These are phyloP conservation scores for Xylariaceae sp. DNA, from an alignment of 2,329 filamentous ascomycete genomes.

Conservation along the genomic window DNA sequence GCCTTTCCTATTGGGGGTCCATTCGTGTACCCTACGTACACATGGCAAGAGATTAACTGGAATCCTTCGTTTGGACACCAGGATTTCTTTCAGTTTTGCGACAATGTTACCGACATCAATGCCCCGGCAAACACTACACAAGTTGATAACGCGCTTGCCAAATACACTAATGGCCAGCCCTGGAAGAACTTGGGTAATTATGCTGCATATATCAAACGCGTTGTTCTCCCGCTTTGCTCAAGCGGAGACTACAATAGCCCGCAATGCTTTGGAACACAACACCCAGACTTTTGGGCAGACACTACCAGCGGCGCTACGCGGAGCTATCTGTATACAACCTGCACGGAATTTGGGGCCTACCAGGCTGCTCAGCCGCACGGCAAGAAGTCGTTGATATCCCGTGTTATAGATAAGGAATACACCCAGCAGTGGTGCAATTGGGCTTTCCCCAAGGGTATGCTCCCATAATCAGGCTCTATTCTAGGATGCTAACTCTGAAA, in stretches of 20 bases:
- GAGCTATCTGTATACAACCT: conserved; percentile 58
- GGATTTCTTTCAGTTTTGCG: conserved; percentile 60
- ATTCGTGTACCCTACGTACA: conserved; percentile 54
- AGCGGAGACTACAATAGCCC: conserved; percentile 47
- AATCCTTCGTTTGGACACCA: conserved; percentile 43
- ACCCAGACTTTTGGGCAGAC: conserved; percentile 51
- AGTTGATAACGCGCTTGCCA: conserved; percentile 52
- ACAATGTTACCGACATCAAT: conserved; percentile 54
- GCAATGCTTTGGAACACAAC: conserved; percentile 50
- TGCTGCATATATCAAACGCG: conserved; percentile 54
- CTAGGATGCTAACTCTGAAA: neutral
- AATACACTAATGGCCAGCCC: conserved; percentile 54
- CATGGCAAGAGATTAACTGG: conserved; percentile 63
- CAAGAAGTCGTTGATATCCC: conserved; percentile 51
- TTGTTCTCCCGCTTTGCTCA: conserved; percentile 50
- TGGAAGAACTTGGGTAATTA: conserved; percentile 60
- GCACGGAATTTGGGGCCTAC: conserved; percentile 54
- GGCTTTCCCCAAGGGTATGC: conserved; percentile 54
- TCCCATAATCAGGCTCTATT: too few species aligned
- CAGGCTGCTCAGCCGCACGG: conserved; percentile 51
- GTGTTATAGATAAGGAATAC: conserved; percentile 53
- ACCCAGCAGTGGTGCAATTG: conserved; percentile 61
- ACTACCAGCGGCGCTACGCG: conserved; percentile 47
- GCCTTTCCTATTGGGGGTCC: conserved; percentile 43
- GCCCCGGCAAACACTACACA: conserved; percentile 50